Evolutionary conservation across 2,329 filamentous ascomycete genomes (phyloP).

Genomic region (Trichoderma sp.): DNA sequence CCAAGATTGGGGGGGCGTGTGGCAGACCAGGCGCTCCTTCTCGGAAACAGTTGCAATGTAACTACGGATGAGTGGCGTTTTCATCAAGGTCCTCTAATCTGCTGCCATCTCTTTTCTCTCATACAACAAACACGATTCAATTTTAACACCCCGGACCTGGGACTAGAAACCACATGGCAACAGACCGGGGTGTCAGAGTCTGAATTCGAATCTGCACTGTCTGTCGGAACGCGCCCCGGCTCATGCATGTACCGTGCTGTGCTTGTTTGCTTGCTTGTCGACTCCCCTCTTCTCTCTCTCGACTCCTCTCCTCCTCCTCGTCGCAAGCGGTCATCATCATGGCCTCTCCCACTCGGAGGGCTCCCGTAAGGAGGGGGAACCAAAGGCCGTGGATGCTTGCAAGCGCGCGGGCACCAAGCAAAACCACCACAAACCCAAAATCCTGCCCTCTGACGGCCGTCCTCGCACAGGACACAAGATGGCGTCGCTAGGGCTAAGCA

Average conservation of each 20-base stretch:
- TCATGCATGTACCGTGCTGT: background rate
- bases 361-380: background rate
- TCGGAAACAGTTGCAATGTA: conserved; percentile 11
- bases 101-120: background rate
- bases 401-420: conserved; percentile 15
- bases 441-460: conserved; percentile 2
- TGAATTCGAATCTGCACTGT: conserved; percentile 8
- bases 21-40: background rate
- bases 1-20: background rate
- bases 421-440: conserved; percentile 5
- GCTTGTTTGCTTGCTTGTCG: background rate
- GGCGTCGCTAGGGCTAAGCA: conserved; percentile 18
- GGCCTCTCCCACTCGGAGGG: background rate
- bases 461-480: background rate
- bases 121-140: conserved; percentile 10
- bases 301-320: background rate
- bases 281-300: background rate
- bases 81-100: conserved; percentile 10
- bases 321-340: background rate
- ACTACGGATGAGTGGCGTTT: conserved; percentile 16
- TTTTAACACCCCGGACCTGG: conserved; percentile 13
- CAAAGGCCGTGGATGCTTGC: background rate
- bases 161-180: conserved; percentile 12
- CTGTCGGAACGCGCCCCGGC: conserved; percentile 14
- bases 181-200: background rate